These are phyloP conservation scores for Magnaporthiopsis incrustans DNA, from an alignment of 2,329 filamentous ascomycete genomes.

Conservation along the genomic window DNA sequence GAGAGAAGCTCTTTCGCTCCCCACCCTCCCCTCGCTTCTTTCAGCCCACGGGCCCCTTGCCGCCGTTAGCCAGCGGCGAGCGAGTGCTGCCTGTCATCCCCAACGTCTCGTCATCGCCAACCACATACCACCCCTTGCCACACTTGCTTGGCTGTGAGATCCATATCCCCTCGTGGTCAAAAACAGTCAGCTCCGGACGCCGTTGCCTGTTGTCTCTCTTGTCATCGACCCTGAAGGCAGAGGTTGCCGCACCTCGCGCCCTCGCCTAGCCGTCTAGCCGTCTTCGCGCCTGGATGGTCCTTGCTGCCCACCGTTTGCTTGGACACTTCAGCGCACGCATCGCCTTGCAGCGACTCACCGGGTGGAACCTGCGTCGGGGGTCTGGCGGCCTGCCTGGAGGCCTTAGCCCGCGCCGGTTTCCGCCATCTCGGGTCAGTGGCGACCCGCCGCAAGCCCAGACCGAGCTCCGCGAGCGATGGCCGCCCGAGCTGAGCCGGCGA, in stretches of 20 bases:
- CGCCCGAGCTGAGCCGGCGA: slow-evolving; percentile 3
- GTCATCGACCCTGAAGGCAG: background rate
- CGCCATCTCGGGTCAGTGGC: background rate
- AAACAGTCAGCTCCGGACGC: background rate
- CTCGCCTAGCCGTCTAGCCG: too few species aligned
- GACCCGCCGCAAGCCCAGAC: background rate
- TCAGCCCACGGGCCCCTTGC: background rate
- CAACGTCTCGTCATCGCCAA: background rate
- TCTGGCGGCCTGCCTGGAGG: too few species aligned
- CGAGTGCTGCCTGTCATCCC: background rate
- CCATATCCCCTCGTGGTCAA: background rate
- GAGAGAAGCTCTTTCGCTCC: background rate
- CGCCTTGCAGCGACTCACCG: background rate
- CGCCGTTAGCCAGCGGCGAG: background rate
- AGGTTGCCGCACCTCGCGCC: background rate
- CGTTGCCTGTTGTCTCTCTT: background rate
- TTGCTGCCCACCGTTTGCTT: background rate
- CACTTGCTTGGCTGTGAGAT: too few species aligned
- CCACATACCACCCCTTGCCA: too few species aligned
- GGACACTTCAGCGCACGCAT: background rate
- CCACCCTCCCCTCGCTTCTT: background rate
- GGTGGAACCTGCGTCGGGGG: background rate
- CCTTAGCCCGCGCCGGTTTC: too few species aligned
- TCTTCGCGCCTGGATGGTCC: background rate
- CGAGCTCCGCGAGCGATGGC: slow-evolving; percentile 3